phyloP scores from a whole-genome alignment of 116 monocot species.

The Papilionanthe hybrid region DNA sequence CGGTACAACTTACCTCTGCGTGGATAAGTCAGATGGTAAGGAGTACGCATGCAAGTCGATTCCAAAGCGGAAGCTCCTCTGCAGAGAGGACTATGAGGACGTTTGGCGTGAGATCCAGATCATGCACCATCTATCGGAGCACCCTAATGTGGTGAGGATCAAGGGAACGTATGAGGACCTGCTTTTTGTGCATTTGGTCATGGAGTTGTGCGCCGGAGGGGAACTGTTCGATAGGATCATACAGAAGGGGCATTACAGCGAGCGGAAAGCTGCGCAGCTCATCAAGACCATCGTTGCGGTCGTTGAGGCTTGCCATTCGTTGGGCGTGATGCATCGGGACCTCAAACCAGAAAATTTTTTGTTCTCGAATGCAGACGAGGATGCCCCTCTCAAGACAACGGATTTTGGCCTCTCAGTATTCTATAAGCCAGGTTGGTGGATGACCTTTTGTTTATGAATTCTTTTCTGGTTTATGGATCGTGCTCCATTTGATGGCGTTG shows the following conservation, averaged over 20 bases:
- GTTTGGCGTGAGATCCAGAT: constrained; percentile 86
- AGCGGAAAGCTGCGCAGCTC: constrained; percentile 70
- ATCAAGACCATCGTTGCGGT: constrained; percentile 79
- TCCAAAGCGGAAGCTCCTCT: constrained; percentile 80
- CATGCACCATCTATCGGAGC: constrained; percentile 88
- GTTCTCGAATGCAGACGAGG: constrained; percentile 53
- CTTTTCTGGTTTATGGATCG: neutral
- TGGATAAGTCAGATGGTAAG: constrained; percentile 47
- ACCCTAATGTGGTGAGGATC: constrained; percentile 71
- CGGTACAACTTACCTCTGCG: constrained; percentile 80
- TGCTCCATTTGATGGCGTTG: neutral
- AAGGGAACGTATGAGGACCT: constrained; percentile 69
- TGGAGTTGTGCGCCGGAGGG: constrained; percentile 91
- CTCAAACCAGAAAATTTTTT: constrained; percentile 73
- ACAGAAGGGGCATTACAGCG: constrained; percentile 84
- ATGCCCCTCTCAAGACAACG: constrained; percentile 42
- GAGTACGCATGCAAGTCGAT: constrained; percentile 94
- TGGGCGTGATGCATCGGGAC: constrained; percentile 25
- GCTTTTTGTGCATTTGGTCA: constrained; percentile 61
- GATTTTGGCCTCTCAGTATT: constrained; percentile 88
- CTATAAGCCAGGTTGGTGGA: constrained; percentile 63
- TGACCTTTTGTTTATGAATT: neutral
- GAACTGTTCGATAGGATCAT: constrained; percentile 90
- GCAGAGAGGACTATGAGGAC: constrained; percentile 74
- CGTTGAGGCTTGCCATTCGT: constrained; percentile 52